phyloP scores from a whole-genome alignment of 768 basidiomycete species.

The Boletus vermiculosoides region DNA sequence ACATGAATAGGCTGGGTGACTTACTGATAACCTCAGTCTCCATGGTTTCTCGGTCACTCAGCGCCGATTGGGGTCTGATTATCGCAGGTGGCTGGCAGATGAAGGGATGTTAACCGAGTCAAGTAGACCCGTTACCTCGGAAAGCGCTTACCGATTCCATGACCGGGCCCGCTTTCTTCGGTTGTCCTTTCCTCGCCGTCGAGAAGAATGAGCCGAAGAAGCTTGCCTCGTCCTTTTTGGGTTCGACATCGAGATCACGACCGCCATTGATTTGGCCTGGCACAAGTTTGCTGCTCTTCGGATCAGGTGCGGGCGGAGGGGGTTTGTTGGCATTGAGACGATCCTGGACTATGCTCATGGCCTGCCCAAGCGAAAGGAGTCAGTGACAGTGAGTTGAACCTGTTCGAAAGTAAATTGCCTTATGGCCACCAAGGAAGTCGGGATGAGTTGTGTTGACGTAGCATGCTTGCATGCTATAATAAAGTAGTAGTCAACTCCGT shows the following conservation, averaged over 20 bases:
- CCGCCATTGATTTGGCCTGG: conserved; percentile 80
- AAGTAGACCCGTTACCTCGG: conserved; percentile 13
- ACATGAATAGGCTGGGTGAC: conserved; percentile 31
- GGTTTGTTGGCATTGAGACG: conserved; percentile 81
- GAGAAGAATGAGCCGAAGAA: conserved; percentile 98
- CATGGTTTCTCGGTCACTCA: conserved; percentile 95
- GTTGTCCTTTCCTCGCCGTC: conserved; percentile 57
- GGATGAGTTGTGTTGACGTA: conserved; percentile 99
- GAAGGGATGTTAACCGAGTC: background rate
- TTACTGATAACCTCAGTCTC: conserved; percentile 99
- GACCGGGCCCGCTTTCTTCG: conserved; percentile 56
- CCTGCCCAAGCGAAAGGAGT: conserved; percentile 43
- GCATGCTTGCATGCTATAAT: conserved; percentile 89
- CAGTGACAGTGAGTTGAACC: background rate
- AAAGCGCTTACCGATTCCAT: conserved; percentile 55
- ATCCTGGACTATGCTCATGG: conserved; percentile 84
- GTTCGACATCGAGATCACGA: conserved; percentile 89
- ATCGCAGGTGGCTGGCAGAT: conserved; percentile 66
- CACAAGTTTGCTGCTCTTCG: conserved; percentile 65
- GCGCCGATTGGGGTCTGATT: conserved; percentile 86
- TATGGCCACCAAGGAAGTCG: conserved; percentile 96
- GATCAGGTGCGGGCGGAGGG: conserved; percentile 52
- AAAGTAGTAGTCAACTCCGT: conserved; percentile 1
- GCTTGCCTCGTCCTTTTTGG: conserved; percentile 83
- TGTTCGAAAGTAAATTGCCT: conserved; percentile 39